A percentile compares a stretch with the other conserved stretches of the same genome.
phyloP scores from a whole-genome alignment of 1,284 basidiomycete species.

The Naganishia sp. region DNA sequence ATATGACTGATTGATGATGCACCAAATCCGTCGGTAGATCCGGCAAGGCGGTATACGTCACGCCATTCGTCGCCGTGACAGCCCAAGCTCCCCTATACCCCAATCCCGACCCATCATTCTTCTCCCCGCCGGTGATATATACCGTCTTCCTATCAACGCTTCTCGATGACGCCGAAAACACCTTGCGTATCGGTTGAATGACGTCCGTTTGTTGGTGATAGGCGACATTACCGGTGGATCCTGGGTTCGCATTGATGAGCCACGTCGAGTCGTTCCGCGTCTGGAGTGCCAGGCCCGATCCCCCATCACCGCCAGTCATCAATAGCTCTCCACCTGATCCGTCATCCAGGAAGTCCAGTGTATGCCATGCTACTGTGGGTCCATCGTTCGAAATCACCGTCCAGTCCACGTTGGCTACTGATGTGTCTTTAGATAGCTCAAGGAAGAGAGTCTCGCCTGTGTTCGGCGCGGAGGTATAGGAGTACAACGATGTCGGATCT shows the following conservation, averaged over 20 bases:
- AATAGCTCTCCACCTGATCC: constrained; percentile 58
- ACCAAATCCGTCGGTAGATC: constrained; percentile 66
- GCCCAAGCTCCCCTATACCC: constrained; percentile 66
- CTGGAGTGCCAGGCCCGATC: constrained; percentile 60
- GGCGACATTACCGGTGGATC: constrained; percentile 49
- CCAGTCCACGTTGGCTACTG: constrained; percentile 48
- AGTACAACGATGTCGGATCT: constrained; percentile 66
- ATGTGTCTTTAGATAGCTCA: constrained; percentile 64
- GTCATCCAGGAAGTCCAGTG: constrained; percentile 68
- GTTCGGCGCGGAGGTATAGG: constrained; percentile 72
- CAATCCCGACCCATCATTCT: constrained; percentile 69
- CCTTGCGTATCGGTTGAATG: constrained; percentile 68
- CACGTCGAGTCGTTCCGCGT: constrained; percentile 65
- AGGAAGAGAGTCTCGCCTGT: constrained; percentile 69
- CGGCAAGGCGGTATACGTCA: constrained; percentile 63
- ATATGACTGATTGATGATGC: constrained; percentile 68
- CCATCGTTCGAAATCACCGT: constrained; percentile 52
- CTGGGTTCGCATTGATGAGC: constrained; percentile 40
- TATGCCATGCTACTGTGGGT: constrained; percentile 76
- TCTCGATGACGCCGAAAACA: constrained; percentile 65
- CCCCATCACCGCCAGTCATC: constrained; percentile 75
- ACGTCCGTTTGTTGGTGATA: constrained; percentile 62
- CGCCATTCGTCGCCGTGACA: constrained; percentile 56
- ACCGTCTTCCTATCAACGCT: constrained; percentile 57
- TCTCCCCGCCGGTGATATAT: constrained; percentile 73